These are phyloP conservation scores for Myochromella boudieri DNA, from an alignment of 768 basidiomycete species.

Conservation along the genomic window DNA sequence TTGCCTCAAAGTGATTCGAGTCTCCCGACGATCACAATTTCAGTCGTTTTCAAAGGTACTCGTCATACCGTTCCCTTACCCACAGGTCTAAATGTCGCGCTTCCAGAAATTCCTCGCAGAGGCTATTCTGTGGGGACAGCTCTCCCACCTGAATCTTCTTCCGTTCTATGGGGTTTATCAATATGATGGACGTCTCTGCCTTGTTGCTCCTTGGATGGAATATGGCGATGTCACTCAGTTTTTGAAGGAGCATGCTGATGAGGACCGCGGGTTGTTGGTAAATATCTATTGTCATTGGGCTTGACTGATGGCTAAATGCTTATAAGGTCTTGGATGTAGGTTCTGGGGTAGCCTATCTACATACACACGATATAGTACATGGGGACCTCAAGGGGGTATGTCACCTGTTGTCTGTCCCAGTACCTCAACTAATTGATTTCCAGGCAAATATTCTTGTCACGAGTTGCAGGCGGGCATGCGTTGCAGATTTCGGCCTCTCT, in stretches of 20 bases:
- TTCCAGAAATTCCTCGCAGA: constrained; percentile 4
- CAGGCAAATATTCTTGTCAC: constrained; percentile 15
- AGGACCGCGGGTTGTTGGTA: constrained; percentile 1
- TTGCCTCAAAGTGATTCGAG: background rate
- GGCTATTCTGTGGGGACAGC: constrained; percentile 8
- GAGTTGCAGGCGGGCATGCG: constrained; percentile 3
- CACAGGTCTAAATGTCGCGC: background rate
- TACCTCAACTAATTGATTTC: no score
- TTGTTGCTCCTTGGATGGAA: constrained; percentile 13
- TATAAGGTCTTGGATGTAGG: constrained; percentile 3
- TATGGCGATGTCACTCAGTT: constrained; percentile 5
- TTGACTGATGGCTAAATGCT: background rate
- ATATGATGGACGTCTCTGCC: background rate
- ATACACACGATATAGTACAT: constrained; percentile 5
- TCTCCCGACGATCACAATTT: background rate
- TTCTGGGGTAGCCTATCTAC: constrained; percentile 7
- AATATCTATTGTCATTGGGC: background rate
- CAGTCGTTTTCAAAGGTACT: background rate
- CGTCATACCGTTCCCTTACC: background rate
- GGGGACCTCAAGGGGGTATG: constrained; percentile 11
- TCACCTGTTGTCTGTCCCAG: background rate
- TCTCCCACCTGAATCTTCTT: constrained; percentile 4
- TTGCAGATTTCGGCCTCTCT: background rate
- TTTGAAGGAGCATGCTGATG: background rate
- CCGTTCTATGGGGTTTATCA: constrained; percentile 9